Base-by-base conservation (phyloP, 441 rosid species). In the Mallotus repandus region DNA sequence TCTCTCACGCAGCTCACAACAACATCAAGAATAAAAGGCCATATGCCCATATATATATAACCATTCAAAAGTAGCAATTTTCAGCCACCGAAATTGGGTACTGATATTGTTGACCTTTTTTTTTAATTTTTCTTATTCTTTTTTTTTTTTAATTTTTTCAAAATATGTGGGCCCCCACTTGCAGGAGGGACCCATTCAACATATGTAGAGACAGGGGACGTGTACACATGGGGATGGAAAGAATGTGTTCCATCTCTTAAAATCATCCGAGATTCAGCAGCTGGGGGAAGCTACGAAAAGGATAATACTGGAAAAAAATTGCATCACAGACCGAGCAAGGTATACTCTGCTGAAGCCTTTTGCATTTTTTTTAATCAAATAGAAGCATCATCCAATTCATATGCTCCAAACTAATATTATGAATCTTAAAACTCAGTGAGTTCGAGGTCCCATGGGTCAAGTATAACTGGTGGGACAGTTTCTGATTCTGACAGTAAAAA, bases 151-250 rank as follows among this genome's bases (percentile, higher is more conserved):
- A n/a, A n/a, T n/a, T n/a, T n/a, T n/a, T n/a, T n/a, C n/a, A n/a
- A n/a, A n/a, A n/a, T n/a, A n/a, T n/a, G n/a, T n/a, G n/a, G n/a
- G n/a, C n/a, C n/a, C n/a, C n/a, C n/a, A n/a, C n/a, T n/a, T n/a
- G n/a, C n/a, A n/a, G n/a, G n/a, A n/a, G n/a, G n/a, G n/a, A n/a
- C n/a, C n/a, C n/a, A n/a, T n/a, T n/a, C n/a, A n/a, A n/a, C 55
- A 58, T 70, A 70, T 81, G 74, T 81, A 92, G 99, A 85, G 38
- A 78, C 48, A 5, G 97, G 87, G 56, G 94, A 87, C 58, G 91
- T 92, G 48, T 92, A 85, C 73, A 86, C 98, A 41, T 94, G 99
- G 99, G 99, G 99, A 63, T 94, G 99, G 99, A 92, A 85, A 71
- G 98, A 94, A 80, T 92, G 99, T 79, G 88, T 92, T 75, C 98